Conservation (phyloP, 2,329 filamentous ascomycete species). For the Sordariomycetes sp. region DNA sequence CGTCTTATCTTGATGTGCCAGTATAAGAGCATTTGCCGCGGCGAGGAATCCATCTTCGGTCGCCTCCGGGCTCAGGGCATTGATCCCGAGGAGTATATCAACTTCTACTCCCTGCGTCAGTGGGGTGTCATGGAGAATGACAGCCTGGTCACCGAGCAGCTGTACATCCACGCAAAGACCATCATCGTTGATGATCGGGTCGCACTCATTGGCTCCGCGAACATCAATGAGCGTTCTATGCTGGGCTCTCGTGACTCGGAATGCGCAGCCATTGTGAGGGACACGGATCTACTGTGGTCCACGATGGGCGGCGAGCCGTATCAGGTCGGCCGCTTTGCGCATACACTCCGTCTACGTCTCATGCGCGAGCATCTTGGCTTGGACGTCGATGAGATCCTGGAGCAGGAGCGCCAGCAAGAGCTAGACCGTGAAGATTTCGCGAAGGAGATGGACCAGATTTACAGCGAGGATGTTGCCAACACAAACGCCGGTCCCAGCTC, state of each 20-base stretch:
- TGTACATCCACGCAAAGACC: constrained; percentile 96
- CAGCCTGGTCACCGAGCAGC: constrained; percentile 82
- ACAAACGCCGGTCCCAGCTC: constrained; percentile 2
- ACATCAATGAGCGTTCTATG: constrained; percentile 98
- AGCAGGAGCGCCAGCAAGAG: constrained; percentile 65
- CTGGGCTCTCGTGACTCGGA: constrained; percentile 87
- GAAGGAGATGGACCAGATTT: constrained; percentile 53
- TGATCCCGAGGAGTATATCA: constrained; percentile 89
- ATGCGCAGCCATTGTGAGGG: constrained; percentile 78
- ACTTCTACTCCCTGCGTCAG: constrained; percentile 84
- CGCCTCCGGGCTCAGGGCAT: constrained; percentile 71
- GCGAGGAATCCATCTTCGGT: constrained; percentile 85
- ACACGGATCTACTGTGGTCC: constrained; percentile 87
- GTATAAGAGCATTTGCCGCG: constrained; percentile 90
- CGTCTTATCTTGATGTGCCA: constrained; percentile 95
- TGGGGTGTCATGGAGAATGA: constrained; percentile 90
- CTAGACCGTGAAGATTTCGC: constrained; percentile 49
- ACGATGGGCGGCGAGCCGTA: constrained; percentile 88
- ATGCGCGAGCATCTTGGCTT: constrained; percentile 97
- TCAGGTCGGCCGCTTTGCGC: constrained; percentile 82
- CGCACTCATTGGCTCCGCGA: constrained; percentile 91
- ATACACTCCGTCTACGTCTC: constrained; percentile 82
- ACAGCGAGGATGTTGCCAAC: constrained; percentile 32
- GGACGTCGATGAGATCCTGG: constrained; percentile 83
- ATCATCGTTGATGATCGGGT: constrained; percentile 94